Percentiles rank a stretch among this genome's conserved stretches.
These are phyloP conservation scores for Candida pini DNA, from an alignment of 805 yeast genomes.

Conservation along the genomic window DNA sequence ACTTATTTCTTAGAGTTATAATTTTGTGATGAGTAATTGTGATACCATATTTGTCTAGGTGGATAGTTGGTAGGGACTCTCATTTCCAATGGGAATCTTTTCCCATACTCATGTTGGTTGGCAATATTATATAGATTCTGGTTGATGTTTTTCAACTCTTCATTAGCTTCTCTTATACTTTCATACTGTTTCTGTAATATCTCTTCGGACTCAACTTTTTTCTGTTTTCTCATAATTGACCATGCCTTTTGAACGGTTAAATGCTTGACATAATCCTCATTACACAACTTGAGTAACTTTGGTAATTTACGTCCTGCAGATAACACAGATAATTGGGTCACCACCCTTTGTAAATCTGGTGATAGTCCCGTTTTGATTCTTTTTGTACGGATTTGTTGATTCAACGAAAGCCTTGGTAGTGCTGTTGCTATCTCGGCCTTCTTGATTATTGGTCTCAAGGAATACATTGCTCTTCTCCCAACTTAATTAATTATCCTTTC, in stretches of 20 bases:
- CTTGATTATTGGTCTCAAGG: too few relatives aligned
- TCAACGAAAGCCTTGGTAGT: too few relatives aligned
- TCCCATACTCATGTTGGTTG: constrained; percentile 45
- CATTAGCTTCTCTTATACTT: constrained; percentile 66
- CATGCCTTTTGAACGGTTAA: constrained; percentile 79
- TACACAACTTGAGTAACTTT: constrained; percentile 61
- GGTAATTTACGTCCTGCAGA: constrained; percentile 90
- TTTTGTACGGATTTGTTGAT: constrained; percentile 40
- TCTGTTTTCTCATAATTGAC: constrained; percentile 53
- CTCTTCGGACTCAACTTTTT: constrained; percentile 36
- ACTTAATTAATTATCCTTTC: too few relatives aligned
- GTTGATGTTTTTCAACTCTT: constrained; percentile 48
- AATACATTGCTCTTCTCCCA: too few relatives aligned
- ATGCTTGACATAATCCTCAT: constrained; percentile 84
- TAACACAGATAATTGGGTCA: constrained; percentile 66
- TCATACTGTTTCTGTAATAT: constrained; percentile 56
- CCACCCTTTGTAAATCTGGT: constrained; percentile 26
- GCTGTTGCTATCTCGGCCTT: too few relatives aligned
- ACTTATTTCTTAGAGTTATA: too few relatives aligned
- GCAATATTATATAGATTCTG: constrained; percentile 61
- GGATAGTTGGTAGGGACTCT: constrained; percentile 90
- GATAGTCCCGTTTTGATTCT: constrained; percentile 25
- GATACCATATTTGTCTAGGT: constrained; percentile 74
- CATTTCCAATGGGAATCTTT: constrained; percentile 75
- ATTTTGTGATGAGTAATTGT: constrained; percentile 40